phyloP scores from a whole-genome alignment of 441 rosid genomes.

The Adansonia gregorii region DNA sequence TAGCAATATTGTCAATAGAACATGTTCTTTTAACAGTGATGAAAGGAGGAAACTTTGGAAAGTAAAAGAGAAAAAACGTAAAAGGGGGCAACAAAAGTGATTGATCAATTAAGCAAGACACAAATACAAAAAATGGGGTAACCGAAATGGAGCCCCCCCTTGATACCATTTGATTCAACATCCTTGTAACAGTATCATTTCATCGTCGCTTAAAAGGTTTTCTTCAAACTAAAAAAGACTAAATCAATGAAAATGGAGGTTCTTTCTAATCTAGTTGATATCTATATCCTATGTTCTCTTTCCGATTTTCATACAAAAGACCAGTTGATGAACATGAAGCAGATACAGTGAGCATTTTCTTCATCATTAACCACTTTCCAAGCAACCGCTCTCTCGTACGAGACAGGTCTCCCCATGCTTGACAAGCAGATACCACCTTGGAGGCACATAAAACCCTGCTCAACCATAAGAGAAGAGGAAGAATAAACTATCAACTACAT shows the following conservation, averaged over 20 bases:
- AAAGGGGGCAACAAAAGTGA: conserved; percentile 24
- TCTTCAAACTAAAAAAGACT: conserved; percentile 29
- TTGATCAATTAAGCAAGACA: conserved; percentile 35
- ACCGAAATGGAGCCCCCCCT: conserved; percentile 22
- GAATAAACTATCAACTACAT: background rate
- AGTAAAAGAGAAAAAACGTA: background rate
- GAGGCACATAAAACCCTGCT: conserved; percentile 70
- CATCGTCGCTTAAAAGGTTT: conserved; percentile 18
- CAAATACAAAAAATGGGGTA: conserved; percentile 28
- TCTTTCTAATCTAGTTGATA: conserved; percentile 29
- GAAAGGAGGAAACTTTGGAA: background rate
- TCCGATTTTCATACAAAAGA: conserved; percentile 52
- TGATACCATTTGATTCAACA: conserved; percentile 30
- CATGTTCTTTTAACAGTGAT: conserved; percentile 4
- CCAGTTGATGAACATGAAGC: conserved; percentile 76
- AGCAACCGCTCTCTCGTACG: conserved; percentile 71
- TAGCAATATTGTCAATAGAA: background rate
- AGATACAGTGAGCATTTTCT: conserved; percentile 71
- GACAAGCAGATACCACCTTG: conserved; percentile 77
- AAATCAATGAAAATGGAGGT: conserved; percentile 5
- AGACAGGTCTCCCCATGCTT: conserved; percentile 75
- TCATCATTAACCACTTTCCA: conserved; percentile 80
- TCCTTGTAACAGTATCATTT: conserved; percentile 27
- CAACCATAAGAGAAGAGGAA: background rate
- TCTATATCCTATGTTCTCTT: conserved; percentile 21